phyloP scores from a whole-genome alignment of 2,329 filamentous ascomycete genomes.

The Neonectria faginata region DNA sequence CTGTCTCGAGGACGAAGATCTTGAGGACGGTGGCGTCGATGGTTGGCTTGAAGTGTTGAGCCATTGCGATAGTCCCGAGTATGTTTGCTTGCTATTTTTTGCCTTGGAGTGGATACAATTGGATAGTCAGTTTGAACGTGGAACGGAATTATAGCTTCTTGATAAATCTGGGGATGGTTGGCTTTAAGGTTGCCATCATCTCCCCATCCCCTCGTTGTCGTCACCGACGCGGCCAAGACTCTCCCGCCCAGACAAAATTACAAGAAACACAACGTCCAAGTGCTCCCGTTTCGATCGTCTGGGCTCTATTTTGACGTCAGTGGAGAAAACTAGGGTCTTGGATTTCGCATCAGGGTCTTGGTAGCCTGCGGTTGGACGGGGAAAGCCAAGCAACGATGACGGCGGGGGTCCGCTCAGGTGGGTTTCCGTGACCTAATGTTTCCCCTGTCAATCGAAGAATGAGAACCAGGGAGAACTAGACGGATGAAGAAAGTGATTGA shows the following conservation, averaged over 20 bases:
- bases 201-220: too few species aligned
- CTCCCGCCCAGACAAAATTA: background rate
- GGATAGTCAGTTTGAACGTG: background rate
- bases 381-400: constrained; percentile 13
- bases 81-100: background rate
- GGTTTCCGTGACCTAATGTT: constrained; percentile 18
- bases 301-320: constrained; percentile 12
- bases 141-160: too few species aligned
- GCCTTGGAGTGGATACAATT: background rate
- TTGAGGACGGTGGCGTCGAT: constrained; percentile 47
- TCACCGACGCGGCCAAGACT: too few species aligned
- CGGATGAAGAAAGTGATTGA: background rate
- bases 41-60: constrained; percentile 43
- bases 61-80: constrained; percentile 31
- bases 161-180: too few species aligned
- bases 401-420: constrained; percentile 7
- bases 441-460: background rate
- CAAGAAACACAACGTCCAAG: background rate
- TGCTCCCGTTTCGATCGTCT: background rate
- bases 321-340: background rate
- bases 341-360: background rate
- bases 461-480: background rate
- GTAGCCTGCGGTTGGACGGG: background rate
- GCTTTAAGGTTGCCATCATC: too few species aligned
- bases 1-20: constrained; percentile 69